Evolutionary conservation across 192 early-diverging fungal species (phyloP).

Genomic region (Rhizophlyctis rosea): DNA sequence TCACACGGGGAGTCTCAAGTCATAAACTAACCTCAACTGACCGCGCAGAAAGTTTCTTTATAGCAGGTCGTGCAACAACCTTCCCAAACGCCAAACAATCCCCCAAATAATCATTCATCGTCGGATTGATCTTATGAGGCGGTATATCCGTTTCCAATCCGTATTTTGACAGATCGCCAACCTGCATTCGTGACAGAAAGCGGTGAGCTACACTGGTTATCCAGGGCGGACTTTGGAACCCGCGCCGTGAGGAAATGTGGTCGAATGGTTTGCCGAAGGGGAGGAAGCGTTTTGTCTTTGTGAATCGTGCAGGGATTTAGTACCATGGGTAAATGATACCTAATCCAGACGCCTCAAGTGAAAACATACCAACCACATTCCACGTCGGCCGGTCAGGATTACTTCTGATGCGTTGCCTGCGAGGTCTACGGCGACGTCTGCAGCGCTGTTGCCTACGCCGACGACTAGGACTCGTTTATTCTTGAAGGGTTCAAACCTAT

Average conservation of each 20-base stretch:
- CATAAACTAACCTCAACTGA: constrained; percentile 6
- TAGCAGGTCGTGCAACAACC: constrained; percentile 6
- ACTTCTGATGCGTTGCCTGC: constrained; percentile 47
- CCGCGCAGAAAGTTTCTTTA: neutral
- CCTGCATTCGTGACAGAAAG: constrained; percentile 9
- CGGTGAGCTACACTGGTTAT: constrained; percentile 5
- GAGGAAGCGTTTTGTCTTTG: too few relatives aligned
- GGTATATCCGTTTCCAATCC: constrained; percentile 1
- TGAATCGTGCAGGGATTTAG: too few relatives aligned
- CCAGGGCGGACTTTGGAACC: constrained; percentile 12
- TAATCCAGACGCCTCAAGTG: too few relatives aligned
- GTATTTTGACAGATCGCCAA: constrained; percentile 1
- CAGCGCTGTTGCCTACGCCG: constrained; percentile 57
- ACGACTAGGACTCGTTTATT: constrained; percentile 53
- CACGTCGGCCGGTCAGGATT: constrained; percentile 39
- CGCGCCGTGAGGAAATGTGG: too few relatives aligned
- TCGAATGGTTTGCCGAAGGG: constrained; percentile 17
- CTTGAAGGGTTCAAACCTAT: constrained; percentile 38
- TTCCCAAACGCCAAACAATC: neutral
- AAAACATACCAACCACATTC: constrained; percentile 44
- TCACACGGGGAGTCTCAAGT: too few relatives aligned
- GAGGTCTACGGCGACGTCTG: constrained; percentile 56
- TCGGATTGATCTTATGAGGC: constrained; percentile 6
- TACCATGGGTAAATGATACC: too few relatives aligned
- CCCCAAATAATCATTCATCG: constrained; percentile 13